phyloP scores from a whole-genome alignment of 164 flowering plant genomes.

The Umbilicus rupestris region DNA sequence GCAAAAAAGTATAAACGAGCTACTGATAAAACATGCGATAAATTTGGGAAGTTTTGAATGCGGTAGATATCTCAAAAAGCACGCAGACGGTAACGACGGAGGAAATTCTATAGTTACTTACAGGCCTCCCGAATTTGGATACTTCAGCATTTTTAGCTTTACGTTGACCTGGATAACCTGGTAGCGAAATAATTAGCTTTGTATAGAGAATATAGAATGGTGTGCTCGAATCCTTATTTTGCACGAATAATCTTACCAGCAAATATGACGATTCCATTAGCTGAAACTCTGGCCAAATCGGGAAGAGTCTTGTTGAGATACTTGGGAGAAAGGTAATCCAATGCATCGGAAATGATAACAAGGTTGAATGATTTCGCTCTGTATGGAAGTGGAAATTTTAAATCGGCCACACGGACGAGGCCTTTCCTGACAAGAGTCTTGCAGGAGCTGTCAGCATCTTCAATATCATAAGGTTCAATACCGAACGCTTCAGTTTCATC shows the following conservation, averaged over 20 bases:
- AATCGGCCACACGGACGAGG: constrained; percentile 31
- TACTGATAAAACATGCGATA: no score
- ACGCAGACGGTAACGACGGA: constrained; percentile 10
- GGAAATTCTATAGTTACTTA: constrained; percentile 21
- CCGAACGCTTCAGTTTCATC: constrained; percentile 48
- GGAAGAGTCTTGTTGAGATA: constrained; percentile 24
- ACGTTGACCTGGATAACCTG: constrained; percentile 36
- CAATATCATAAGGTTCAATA: constrained; percentile 60
- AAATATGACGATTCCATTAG: constrained; percentile 22
- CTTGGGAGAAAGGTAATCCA: constrained; percentile 65
- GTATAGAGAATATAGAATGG: background rate
- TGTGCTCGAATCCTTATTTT: background rate
- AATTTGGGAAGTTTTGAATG: no score
- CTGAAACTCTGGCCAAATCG: constrained; percentile 45
- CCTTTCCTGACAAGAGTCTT: constrained; percentile 50
- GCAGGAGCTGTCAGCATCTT: constrained; percentile 50
- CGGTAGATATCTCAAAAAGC: no score
- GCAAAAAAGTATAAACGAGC: no score
- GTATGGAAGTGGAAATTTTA: constrained; percentile 9
- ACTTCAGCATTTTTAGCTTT: constrained; percentile 51
- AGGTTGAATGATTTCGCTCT: constrained; percentile 7
- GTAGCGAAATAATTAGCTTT: background rate
- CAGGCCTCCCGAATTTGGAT: constrained; percentile 65
- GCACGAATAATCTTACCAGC: background rate
- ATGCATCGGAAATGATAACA: constrained; percentile 25